Evolutionary conservation across 805 yeast species (phyloP).

Genomic region (Wickerhamomyces xylosicus): DNA sequence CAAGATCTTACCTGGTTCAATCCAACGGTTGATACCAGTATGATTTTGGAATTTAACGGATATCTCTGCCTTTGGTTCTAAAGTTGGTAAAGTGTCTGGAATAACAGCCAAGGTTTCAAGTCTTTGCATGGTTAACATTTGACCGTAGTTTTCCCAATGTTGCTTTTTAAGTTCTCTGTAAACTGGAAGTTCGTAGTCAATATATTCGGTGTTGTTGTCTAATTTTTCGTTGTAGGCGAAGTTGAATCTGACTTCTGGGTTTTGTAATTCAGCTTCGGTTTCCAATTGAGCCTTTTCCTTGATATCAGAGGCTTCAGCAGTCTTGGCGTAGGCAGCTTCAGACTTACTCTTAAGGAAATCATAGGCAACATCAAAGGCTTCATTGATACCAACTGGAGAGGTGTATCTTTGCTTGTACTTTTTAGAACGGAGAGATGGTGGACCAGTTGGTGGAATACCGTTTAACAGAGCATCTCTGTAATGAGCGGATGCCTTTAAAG

Average conservation of each 20-base stretch:
- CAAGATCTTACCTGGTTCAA: slow-evolving; percentile 69
- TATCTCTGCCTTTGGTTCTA: slow-evolving; percentile 72
- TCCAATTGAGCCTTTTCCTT: slow-evolving; percentile 23
- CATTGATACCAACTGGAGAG: slow-evolving; percentile 61
- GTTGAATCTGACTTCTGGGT: slow-evolving; percentile 82
- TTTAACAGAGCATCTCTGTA: slow-evolving; percentile 22
- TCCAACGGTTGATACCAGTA: slow-evolving; percentile 50
- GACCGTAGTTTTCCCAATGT: slow-evolving; percentile 62
- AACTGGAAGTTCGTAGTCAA: slow-evolving; percentile 72
- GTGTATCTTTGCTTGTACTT: slow-evolving; percentile 41
- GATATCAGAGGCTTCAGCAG: slow-evolving; percentile 20
- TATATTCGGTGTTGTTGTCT: slow-evolving; percentile 28
- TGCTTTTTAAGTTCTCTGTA: slow-evolving; percentile 58
- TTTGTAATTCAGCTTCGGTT: slow-evolving; percentile 56
- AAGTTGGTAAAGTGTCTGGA: slow-evolving; percentile 90
- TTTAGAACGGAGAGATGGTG: slow-evolving; percentile 37
- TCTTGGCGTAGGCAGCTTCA: slow-evolving; percentile 29
- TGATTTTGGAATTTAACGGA: slow-evolving; percentile 66
- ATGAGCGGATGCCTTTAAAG: slow-evolving; percentile 16
- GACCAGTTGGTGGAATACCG: slow-evolving; percentile 33
- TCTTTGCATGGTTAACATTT: slow-evolving; percentile 85
- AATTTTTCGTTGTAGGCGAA: slow-evolving; percentile 31
- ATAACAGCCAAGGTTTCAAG: slow-evolving; percentile 75
- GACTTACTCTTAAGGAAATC: slow-evolving; percentile 42
- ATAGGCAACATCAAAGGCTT: slow-evolving; percentile 63